Base-by-base conservation (phyloP, 2,329 filamentous ascomycete species). In the Rutstroemia sp. region DNA sequence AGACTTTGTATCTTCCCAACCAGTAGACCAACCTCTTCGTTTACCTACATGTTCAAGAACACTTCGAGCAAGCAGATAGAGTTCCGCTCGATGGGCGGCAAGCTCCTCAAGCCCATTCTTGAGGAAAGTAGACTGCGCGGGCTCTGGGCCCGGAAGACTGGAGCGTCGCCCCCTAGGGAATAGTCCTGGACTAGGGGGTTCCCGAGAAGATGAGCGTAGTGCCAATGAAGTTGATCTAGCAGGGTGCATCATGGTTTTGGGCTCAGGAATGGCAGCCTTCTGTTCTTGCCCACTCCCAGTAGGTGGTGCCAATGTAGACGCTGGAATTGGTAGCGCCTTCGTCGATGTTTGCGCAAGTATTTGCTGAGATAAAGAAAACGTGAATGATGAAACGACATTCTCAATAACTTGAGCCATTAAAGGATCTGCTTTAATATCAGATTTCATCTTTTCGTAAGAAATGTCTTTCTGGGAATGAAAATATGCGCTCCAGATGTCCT, bases 61-160 rank as follows among this genome's bases (percentile, higher is more conserved):
- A 60, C 88, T 90, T 55, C 92, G 80, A 8, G 90, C 92, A 42
- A 96, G 74, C 56, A 89, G 75, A 59, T 90, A 87, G 2, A 97
- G 77, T 66, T 96, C 90, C 5, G 90, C 92, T 65, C 92, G 81
- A 59, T 85, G 83, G 46, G 89, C 88, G 38, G 92, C 89, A 23
- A 97, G 76, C 54, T 95, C 88, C 67, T 95, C 88, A 0, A 92
- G 75, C 0, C 92, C 91, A 6, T 74, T 66, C 59, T 84, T 85
- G 16, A 80, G 71, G 55, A 83, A 81, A 0, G 77, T 65, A 4
- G 74, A 72, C 18, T 74, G 60, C 9, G 67, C 68, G 51, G 82
- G 72, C 2, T 66, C 66, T 49, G 60, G 54, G 4, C 75, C 73
- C 3, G 74, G 63, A 1, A 68, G 59, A 44, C 70, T 73, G 0